These are phyloP conservation scores for Leccinellum luteum DNA, from an alignment of 768 basidiomycete genomes.

Conservation along the genomic window DNA sequence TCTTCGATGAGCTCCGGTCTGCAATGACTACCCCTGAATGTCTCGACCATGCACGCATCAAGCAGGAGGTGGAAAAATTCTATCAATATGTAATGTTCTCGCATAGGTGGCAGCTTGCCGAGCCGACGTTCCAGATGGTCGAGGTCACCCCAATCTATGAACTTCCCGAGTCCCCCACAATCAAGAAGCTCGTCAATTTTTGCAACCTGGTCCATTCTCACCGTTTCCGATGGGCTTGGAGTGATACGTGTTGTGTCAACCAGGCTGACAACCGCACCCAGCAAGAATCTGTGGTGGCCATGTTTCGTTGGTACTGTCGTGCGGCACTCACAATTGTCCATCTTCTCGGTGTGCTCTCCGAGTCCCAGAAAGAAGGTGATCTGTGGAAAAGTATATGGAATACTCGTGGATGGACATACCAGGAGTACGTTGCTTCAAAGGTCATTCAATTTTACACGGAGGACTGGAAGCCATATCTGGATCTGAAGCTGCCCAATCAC, in stretches of 20 bases:
- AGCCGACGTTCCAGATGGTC: background rate
- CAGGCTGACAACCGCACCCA: background rate
- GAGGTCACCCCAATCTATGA: background rate
- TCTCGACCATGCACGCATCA: background rate
- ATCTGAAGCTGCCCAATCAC: no score
- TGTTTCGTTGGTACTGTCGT: background rate
- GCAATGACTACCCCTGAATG: background rate
- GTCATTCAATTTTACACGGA: background rate
- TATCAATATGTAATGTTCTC: background rate
- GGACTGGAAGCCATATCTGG: no score
- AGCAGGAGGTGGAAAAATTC: background rate
- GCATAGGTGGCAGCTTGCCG: background rate
- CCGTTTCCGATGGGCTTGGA: background rate
- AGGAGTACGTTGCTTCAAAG: background rate
- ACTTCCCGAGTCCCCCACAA: background rate
- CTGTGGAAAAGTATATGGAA: background rate
- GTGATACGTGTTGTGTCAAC: background rate
- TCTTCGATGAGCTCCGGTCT: background rate
- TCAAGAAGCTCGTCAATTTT: background rate
- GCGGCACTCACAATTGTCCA: background rate
- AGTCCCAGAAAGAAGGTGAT: background rate
- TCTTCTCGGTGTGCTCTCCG: background rate
- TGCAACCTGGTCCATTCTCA: background rate
- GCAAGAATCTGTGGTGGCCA: background rate
- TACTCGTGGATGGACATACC: background rate